Evolutionary conservation across 192 early-diverging fungal species (phyloP), one percentile per base, ranked within the genome.

Genomic region (Phycomyces nitens): DNA sequence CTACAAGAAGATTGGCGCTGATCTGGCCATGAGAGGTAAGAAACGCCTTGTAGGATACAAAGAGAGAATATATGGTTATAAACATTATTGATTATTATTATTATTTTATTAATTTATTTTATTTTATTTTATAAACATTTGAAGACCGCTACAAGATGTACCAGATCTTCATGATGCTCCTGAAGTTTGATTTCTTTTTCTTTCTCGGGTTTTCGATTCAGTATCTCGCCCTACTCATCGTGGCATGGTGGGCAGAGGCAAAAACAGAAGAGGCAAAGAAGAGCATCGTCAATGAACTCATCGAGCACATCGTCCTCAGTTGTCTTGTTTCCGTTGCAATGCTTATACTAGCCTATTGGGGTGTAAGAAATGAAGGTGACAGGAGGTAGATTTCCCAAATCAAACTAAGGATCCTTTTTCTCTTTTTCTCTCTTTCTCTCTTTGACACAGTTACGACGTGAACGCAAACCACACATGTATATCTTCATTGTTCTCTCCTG

Each of bases 111-210:
- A 47, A n/a, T 47, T 47, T 6, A 47, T 18, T 47, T 47, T 47
- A 14, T 47, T 18, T 47, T 47, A 47, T 11, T 47, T 47, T 18
- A 11, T 47, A 10, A 14, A 42, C 41, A 10, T 18, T 47, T 47
- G 18, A 66, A 82, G 81, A 86, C 29, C 81, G 82, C 56, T 92
- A 88, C 77, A 88, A 85, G 66, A 83, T 84, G 71, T 86, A 89
- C 54, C 89, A 89, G 65, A 88, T 92, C 42, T 82, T 92, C 62
- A 84, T 90, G 54, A 92, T 89, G 68, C 71, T 92, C 22, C 74
- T 92, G 44, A 92, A 92, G 70, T 87, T 92, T 22, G 88, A 91
- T 62, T 77, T 91, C 41, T 90, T 91, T 64, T 91, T 92, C 42
- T 88, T 92, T 43, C 77, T 91, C 39, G 83, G 87, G 10, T 88